Evolutionary conservation across 106 monocot species (phyloP), one percentile per base, ranked within the genome.

Genomic region (Acorus calamus): DNA sequence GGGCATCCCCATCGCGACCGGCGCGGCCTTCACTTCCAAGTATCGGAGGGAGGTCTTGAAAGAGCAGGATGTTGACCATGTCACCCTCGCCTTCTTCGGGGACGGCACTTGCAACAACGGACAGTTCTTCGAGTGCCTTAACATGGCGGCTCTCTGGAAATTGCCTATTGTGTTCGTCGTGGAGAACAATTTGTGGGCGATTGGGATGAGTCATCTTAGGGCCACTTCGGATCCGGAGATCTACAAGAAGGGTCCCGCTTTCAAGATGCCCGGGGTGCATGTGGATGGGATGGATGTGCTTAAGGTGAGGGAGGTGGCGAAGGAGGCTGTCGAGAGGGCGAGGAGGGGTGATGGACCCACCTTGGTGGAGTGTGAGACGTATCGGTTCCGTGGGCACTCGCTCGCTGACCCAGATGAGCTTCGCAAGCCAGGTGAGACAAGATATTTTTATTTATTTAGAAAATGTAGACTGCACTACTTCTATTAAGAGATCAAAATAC

Each of bases 211-310:
- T 1, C 98, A 99, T 52, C 9, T 99, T 7, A 69, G 92, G 46
- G 79, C 92, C 3, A 88, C 92, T 5, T 99, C 98, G 1, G 98
- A 92, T 42, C 92, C 92, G 0, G 92, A 88, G 77, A 99, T 99
- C 9, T 99, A 76, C 72, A 99, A 86, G 81, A 99, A 99, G 67
- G 98, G 98, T 0, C 83, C 88, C 4, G 73, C 98, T 2, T 99
- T 99, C 50, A 85, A 85, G 14, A 92, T 99, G 85, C 88, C 98
- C 0, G 98, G 98, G 4, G 79, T 92, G 28, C 85, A 86, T 61
- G 92, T 99, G 4, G 92, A 99, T 67, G 98, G 98, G 10, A 99
- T 99, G 92, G 98, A 99, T 62, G 98, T 99, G 76, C 73, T 99
- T 46, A 88, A 99, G 79, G 92, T 92, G 50, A 76, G 88, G 59